A percentile compares a stretch with the other conserved stretches of the same genome.
Conservation (phyloP, 2,329 filamentous ascomycete genomes). For the Aureobasidium namibiae region DNA sequence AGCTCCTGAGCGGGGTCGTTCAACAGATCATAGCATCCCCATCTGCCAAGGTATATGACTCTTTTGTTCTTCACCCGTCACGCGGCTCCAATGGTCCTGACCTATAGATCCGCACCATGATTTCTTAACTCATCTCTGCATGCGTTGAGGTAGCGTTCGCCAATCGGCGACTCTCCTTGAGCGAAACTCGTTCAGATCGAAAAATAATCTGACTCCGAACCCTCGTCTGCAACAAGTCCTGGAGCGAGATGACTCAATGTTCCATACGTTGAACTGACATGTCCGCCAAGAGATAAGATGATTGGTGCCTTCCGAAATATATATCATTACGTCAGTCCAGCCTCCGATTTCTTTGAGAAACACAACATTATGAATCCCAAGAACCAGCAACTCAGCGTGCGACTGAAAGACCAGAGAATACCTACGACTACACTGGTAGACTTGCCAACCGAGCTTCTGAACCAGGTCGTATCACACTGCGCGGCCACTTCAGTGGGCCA, state of each 20-base stretch:
- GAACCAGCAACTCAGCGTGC: background rate
- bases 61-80: background rate
- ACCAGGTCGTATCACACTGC: constrained; percentile 31
- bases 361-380: background rate
- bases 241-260: background rate
- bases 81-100: background rate
- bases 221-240: background rate
- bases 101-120: background rate
- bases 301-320: background rate
- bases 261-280: background rate
- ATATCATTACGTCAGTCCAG: constrained; percentile 4
- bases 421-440: constrained; percentile 22
- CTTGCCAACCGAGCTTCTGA: constrained; percentile 32
- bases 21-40: background rate
- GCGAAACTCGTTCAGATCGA: background rate
- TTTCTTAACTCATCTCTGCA: background rate
- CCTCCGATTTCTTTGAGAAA: background rate
- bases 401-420: background rate
- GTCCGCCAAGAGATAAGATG: constrained; percentile 3
- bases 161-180: background rate
- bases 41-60: background rate
- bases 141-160: background rate
- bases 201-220: background rate
- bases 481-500: constrained; percentile 36
- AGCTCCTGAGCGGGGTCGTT: background rate